A percentile compares a stretch with the other conserved stretches of the same genome.
Conservation (phyloP, 257 asterid genomes). For the Penstemon eatonii region DNA sequence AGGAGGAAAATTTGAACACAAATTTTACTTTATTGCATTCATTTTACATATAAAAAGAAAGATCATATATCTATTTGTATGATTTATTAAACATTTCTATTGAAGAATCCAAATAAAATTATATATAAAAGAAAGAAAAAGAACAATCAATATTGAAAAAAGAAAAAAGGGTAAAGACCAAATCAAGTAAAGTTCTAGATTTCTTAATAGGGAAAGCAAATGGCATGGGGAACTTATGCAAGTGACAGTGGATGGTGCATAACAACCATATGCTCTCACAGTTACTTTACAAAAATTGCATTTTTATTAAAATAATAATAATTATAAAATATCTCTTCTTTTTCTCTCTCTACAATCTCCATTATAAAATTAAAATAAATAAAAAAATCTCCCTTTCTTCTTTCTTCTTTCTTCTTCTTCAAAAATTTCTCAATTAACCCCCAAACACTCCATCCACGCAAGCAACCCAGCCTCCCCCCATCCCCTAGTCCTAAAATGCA, state of each 20-base stretch:
- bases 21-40: no score
- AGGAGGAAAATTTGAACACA: no score
- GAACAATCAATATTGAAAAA: background rate
- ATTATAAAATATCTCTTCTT: conserved; percentile 11
- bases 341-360: conserved; percentile 17
- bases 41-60: no score
- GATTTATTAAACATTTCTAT: no score
- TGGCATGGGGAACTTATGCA: conserved; percentile 31
- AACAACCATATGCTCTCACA: conserved; percentile 18
- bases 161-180: background rate
- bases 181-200: no score
- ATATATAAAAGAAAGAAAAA: no score
- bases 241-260: conserved; percentile 31
- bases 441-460: conserved; percentile 15
- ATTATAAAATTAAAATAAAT: background rate
- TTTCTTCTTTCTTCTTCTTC: background rate
- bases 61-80: no score
- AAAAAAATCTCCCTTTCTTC: background rate
- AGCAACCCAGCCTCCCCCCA: conserved; percentile 15
- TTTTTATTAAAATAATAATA: no score
- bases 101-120: no score
- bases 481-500: conserved; percentile 35
- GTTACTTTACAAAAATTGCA: no score
- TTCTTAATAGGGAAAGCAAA: background rate
- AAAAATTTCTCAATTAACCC: background rate